Percentiles rank a stretch among this genome's conserved stretches.
Evolutionary conservation across 2,329 filamentous ascomycete genomes (phyloP).

Genomic region (Ascosphaera acerosa): DNA sequence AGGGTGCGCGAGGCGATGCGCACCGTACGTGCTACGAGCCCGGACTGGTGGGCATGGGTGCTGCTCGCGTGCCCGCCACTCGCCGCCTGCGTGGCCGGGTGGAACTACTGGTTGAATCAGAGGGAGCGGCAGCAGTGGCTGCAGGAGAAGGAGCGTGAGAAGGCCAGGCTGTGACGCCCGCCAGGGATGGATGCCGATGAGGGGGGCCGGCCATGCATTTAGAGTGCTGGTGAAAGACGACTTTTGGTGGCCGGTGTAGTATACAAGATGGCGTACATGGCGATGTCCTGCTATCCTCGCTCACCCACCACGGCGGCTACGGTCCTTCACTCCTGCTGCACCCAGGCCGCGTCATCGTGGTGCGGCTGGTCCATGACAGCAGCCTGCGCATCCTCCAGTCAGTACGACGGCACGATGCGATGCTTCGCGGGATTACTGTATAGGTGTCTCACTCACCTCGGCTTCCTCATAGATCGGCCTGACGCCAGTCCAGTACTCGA

Average conservation of each 20-base stretch:
- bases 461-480: conserved; percentile 45
- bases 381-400: conserved; percentile 6
- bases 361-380: conserved; percentile 8
- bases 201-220: no score
- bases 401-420: neutral
- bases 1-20: conserved; percentile 42
- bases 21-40: conserved; percentile 36
- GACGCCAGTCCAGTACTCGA: conserved; percentile 66
- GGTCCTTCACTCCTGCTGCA: neutral
- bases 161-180: conserved; percentile 34
- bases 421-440: neutral
- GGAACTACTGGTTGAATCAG: conserved; percentile 48
- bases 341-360: neutral
- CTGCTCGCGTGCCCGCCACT: conserved; percentile 45
- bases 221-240: no score
- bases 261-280: no score
- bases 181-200: no score
- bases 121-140: conserved; percentile 47
- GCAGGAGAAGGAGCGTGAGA: conserved; percentile 33
- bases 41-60: conserved; percentile 63
- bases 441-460: conserved; percentile 31
- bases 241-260: no score
- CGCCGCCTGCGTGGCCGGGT: conserved; percentile 40
- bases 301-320: neutral
- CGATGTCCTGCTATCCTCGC: no score